Evolutionary conservation across 306 rosid species (phyloP), one percentile per base, ranked within the genome.

Genomic region (Myrica gale): DNA sequence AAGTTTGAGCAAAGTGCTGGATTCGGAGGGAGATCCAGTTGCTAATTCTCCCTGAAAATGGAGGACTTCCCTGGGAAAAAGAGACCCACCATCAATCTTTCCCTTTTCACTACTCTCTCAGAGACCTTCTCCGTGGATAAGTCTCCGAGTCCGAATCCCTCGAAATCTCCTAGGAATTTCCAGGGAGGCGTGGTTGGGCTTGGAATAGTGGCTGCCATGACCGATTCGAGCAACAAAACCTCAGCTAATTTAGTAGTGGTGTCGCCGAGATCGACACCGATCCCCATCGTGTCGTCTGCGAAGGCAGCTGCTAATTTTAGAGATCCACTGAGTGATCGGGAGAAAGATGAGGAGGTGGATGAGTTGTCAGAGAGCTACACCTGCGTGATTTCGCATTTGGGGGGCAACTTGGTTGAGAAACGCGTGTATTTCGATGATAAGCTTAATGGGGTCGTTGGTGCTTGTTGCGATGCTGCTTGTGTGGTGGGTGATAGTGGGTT

Each of bases 161-260:
- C 52, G 45, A 90, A 84, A 65, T 77, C 90, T 32, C 82, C 88
- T 1, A 71, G 86, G 60, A 84, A 81, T 76, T 90, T 87, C 65
- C 87, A 84, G 51, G 78, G 65, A 43, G 92, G 87, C 1, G 87
- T 90, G 9, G 96, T 90, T 44, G 93, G 96, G 46, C 81, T 90
- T 19, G 86, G 90, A 37, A 88, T 90, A 76, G 93, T 90, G 20
- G 96, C 96, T 47, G 92, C 91, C 48, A 90, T 90, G 92, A 88
- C 84, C 57, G 84, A 82, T 79, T 71, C 61, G 66, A 54, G 57
- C 15, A 48, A n/a, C 7, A n/a, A 66, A 41, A n/a, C 47, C n/a
- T 69, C 71, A 9, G 56, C 71, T 13, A 60, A 70, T 44, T 10
- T 56, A 4, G 62, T 69, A 23, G 71, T 57, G 15, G 76, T 63